phyloP scores from a whole-genome alignment of 2,329 filamentous ascomycete species.

The Hymenoscyphus fraxineus region DNA sequence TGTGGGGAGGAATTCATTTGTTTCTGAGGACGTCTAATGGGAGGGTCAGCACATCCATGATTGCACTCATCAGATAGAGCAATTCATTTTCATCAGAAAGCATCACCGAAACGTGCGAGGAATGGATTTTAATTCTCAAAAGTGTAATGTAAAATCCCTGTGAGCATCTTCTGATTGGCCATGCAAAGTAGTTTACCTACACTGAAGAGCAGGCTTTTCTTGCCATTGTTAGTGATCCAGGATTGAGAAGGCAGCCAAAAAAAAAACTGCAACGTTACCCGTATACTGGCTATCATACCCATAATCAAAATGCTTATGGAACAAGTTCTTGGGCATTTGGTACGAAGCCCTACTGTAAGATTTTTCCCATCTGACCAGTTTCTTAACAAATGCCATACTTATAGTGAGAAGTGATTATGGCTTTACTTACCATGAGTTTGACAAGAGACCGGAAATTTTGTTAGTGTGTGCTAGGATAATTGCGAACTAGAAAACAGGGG shows the following conservation, averaged over 20 bases:
- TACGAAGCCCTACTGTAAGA: too few relatives aligned
- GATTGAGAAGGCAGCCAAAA: neutral
- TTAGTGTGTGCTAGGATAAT: neutral
- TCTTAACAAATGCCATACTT: too few relatives aligned
- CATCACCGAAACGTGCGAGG: neutral
- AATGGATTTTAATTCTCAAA: neutral
- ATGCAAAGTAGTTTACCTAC: neutral
- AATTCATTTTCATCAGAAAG: neutral
- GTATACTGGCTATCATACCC: too few relatives aligned
- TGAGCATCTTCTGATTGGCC: neutral
- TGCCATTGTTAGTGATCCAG: neutral
- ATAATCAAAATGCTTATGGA: too few relatives aligned
- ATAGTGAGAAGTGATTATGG: too few relatives aligned
- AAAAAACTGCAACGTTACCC: too few relatives aligned
- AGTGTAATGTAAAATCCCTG: neutral
- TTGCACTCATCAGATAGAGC: neutral
- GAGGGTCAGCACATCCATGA: neutral
- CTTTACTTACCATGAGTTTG: too few relatives aligned
- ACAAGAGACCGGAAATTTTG: too few relatives aligned
- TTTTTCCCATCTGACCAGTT: too few relatives aligned
- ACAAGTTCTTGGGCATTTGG: too few relatives aligned
- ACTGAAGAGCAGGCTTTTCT: neutral
- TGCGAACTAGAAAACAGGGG: neutral
- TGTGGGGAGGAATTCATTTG: neutral
- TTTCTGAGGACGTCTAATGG: neutral